Evolutionary conservation across 2,329 filamentous ascomycete species (phyloP).

Genomic region (Elsinoe ampelina): DNA sequence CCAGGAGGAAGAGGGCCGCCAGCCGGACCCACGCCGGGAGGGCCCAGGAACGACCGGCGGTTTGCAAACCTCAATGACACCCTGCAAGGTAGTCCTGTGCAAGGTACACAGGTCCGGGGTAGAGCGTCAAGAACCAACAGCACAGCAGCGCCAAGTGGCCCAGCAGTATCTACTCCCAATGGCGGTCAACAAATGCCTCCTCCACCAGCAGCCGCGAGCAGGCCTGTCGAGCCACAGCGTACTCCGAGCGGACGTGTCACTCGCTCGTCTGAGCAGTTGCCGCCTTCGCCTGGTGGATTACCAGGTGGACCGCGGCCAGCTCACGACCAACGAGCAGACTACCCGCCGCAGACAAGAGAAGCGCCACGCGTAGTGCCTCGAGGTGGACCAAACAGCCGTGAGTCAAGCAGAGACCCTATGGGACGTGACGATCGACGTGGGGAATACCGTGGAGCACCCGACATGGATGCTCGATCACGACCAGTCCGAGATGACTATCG

Average conservation of each 20-base stretch:
- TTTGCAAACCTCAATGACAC: slow-evolving; percentile 23
- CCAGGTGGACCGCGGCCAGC: slow-evolving; percentile 1
- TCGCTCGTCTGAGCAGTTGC: background rate
- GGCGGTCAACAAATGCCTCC: slow-evolving; percentile 8
- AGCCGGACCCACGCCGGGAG: slow-evolving; percentile 23
- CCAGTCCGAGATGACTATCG: background rate
- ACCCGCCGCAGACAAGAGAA: background rate
- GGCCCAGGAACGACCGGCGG: slow-evolving; percentile 22
- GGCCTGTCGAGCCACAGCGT: slow-evolving; percentile 11
- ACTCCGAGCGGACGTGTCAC: background rate
- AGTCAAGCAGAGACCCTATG: slow-evolving; percentile 22
- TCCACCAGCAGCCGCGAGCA: background rate
- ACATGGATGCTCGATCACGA: background rate
- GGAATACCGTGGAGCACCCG: background rate
- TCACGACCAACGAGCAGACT: background rate
- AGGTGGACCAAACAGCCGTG: slow-evolving; percentile 17
- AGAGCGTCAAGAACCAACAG: background rate
- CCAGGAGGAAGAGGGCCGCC: slow-evolving; percentile 23
- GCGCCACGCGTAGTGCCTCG: slow-evolving; percentile 7
- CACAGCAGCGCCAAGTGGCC: background rate
- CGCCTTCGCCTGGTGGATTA: background rate
- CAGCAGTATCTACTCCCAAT: slow-evolving; percentile 11
- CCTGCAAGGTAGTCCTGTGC: slow-evolving; percentile 12
- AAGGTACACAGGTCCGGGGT: slow-evolving; percentile 7
- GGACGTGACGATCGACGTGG: background rate